Percentiles rank a stretch among this genome's conserved stretches.
Evolutionary conservation across 2,329 filamentous ascomycete genomes (phyloP).

Genomic region (Exserohilum rostratum): DNA sequence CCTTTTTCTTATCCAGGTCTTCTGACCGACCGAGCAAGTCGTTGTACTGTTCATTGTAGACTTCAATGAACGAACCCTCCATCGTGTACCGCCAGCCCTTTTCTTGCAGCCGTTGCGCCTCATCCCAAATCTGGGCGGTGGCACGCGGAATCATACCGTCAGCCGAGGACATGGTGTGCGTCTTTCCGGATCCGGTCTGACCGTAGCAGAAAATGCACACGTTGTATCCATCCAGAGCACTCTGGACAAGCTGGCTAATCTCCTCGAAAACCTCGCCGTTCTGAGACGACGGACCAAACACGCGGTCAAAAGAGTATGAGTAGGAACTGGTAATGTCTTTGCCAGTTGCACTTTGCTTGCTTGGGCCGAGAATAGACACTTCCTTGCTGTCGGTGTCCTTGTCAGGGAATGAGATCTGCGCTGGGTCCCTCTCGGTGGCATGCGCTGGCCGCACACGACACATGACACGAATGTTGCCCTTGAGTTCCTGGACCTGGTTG

Average conservation of each 20-base stretch:
- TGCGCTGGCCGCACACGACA: conserved; percentile 85
- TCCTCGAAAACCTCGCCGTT: conserved; percentile 93
- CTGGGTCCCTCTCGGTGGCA: conserved; percentile 64
- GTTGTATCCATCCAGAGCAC: conserved; percentile 95
- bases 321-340: conserved; percentile 78
- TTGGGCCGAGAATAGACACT: conserved; percentile 80
- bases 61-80: conserved; percentile 94
- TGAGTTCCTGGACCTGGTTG: conserved; percentile 97
- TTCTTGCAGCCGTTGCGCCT: conserved; percentile 79
- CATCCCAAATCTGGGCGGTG: conserved; percentile 91
- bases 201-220: conserved; percentile 99
- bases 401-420: conserved; percentile 81
- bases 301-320: conserved; percentile 89
- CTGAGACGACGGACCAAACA: conserved; percentile 77
- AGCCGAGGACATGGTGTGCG: conserved; percentile 92
- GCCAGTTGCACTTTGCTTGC: conserved; percentile 81
- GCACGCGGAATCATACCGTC: conserved; percentile 96
- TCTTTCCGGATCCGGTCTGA: conserved; percentile 96
- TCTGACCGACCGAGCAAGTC: conserved; percentile 79
- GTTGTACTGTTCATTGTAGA: conserved; percentile 97
- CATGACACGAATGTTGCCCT: conserved; percentile 98
- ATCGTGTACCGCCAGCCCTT: conserved; percentile 96
- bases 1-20: conserved; percentile 77
- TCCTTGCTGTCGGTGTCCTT: conserved; percentile 81
- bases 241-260: conserved; percentile 95